Conservation (phyloP, 2,329 filamentous ascomycete genomes). For the Periconia sp. region DNA sequence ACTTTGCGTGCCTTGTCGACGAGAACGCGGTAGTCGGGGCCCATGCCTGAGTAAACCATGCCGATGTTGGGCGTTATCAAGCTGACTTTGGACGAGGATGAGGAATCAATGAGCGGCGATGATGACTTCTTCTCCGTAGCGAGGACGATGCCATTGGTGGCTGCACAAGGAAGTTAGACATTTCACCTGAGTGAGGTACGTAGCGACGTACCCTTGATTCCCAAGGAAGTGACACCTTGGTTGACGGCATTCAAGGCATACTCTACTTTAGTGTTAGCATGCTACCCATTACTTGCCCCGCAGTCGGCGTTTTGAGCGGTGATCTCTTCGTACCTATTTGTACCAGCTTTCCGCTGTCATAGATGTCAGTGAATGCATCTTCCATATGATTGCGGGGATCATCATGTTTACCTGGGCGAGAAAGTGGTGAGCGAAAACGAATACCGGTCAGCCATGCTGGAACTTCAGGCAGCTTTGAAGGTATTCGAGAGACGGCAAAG, state of each 20-base stretch:
- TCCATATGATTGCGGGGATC: slow-evolving; percentile 12
- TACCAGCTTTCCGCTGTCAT: slow-evolving; percentile 88
- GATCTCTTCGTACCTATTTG: slow-evolving; percentile 74
- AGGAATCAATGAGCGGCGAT: slow-evolving; percentile 91
- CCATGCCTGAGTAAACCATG: slow-evolving; percentile 99
- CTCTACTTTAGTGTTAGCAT: slow-evolving; percentile 60
- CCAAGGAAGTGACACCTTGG: slow-evolving; percentile 96
- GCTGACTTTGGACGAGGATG: slow-evolving; percentile 95
- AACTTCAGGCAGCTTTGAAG: background rate
- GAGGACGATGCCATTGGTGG: slow-evolving; percentile 97
- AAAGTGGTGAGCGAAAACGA: slow-evolving; percentile 99
- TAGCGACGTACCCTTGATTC: slow-evolving; percentile 80
- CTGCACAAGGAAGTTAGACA: slow-evolving; percentile 50
- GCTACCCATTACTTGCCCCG: slow-evolving; percentile 6
- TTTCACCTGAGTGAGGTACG: background rate
- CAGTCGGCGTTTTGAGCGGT: background rate
- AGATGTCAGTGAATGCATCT: slow-evolving; percentile 48
- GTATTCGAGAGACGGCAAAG: slow-evolving; percentile 1
- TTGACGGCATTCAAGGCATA: slow-evolving; percentile 99
- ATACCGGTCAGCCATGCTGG: slow-evolving; percentile 90
- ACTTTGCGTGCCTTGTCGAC: slow-evolving; percentile 98
- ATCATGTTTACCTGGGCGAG: slow-evolving; percentile 82
- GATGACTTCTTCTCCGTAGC: slow-evolving; percentile 99
- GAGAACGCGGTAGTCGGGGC: slow-evolving; percentile 94
- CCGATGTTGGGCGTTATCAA: slow-evolving; percentile 98